phyloP scores from a whole-genome alignment of 805 yeast genomes.

The Monosporozyma servazzii region DNA sequence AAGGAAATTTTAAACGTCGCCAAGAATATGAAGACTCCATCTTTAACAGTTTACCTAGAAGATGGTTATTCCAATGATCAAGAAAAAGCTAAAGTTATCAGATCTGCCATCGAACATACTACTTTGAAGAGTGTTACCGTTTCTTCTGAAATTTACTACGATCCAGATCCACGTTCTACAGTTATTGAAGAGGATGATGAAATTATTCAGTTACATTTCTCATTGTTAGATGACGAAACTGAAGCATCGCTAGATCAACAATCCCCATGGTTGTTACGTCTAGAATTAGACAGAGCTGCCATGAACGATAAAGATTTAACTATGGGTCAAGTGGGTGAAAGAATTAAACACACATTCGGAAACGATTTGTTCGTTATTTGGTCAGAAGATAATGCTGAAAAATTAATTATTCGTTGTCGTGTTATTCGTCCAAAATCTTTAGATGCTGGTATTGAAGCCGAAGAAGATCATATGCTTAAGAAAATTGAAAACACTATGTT shows the following conservation, averaged over 20 bases:
- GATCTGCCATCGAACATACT: slow-evolving; percentile 95
- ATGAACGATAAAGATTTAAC: slow-evolving; percentile 97
- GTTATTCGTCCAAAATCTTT: slow-evolving; percentile 89
- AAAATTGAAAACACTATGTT: slow-evolving; percentile 94
- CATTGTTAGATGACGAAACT: slow-evolving; percentile 95
- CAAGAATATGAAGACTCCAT: slow-evolving; percentile 98
- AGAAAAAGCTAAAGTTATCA: slow-evolving; percentile 88
- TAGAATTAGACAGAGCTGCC: slow-evolving; percentile 95
- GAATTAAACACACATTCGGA: slow-evolving; percentile 84
- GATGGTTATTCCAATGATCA: slow-evolving; percentile 77
- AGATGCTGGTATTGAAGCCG: slow-evolving; percentile 90
- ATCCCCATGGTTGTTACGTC: slow-evolving; percentile 95
- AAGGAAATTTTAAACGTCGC: slow-evolving; percentile 98
- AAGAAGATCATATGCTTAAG: slow-evolving; percentile 93
- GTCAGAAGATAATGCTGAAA: slow-evolving; percentile 98
- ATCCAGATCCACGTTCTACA: slow-evolving; percentile 97
- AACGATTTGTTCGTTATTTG: slow-evolving; percentile 95
- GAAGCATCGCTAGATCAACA: slow-evolving; percentile 90
- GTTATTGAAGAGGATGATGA: slow-evolving; percentile 94
- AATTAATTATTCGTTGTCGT: slow-evolving; percentile 94
- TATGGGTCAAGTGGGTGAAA: slow-evolving; percentile 97
- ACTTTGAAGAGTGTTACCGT: slow-evolving; percentile 89
- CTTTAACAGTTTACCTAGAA: slow-evolving; percentile 84
- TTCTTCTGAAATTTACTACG: slow-evolving; percentile 95
- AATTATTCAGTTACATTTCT: slow-evolving; percentile 93